These are phyloP conservation scores for Xerocomus potaroensis DNA, from an alignment of 768 basidiomycete species.

Conservation along the genomic window DNA sequence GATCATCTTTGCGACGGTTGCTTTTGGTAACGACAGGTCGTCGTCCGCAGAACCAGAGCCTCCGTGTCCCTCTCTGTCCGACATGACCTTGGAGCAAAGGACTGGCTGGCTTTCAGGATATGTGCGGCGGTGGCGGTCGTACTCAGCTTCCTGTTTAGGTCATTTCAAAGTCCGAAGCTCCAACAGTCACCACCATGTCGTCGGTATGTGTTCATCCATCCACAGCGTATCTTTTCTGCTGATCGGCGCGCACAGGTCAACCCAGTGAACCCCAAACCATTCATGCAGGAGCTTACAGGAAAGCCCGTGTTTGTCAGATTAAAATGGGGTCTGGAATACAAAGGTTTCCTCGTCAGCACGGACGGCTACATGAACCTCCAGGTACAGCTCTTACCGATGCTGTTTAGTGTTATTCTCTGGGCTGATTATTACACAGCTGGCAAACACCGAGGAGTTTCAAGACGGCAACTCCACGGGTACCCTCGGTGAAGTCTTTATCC, in stretches of 20 bases:
- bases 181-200: slow-evolving; percentile 8
- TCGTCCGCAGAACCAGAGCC: slow-evolving; percentile 73
- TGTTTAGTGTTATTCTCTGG: neutral
- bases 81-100: slow-evolving; percentile 57
- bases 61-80: slow-evolving; percentile 80
- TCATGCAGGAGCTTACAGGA: slow-evolving; percentile 96
- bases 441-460: slow-evolving; percentile 98
- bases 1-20: slow-evolving; percentile 97
- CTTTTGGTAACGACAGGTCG: slow-evolving; percentile 92
- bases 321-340: slow-evolving; percentile 99
- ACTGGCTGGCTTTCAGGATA: too few relatives aligned
- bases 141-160: slow-evolving; percentile 11
- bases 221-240: slow-evolving; percentile 10
- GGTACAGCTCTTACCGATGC: slow-evolving; percentile 45
- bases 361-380: slow-evolving; percentile 99
- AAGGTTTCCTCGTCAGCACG: slow-evolving; percentile 97
- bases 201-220: slow-evolving; percentile 10
- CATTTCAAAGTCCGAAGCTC: slow-evolving; percentile 39
- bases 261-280: slow-evolving; percentile 98
- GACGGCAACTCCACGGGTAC: slow-evolving; percentile 94
- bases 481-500: slow-evolving; percentile 98
- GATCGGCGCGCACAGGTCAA: slow-evolving; percentile 51
- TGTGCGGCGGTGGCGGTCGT: neutral
- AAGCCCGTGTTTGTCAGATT: slow-evolving; percentile 93
- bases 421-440: slow-evolving; percentile 52